These are phyloP conservation scores for Colletotrichum costaricense DNA, from an alignment of 2,329 filamentous ascomycete genomes.

Conservation along the genomic window DNA sequence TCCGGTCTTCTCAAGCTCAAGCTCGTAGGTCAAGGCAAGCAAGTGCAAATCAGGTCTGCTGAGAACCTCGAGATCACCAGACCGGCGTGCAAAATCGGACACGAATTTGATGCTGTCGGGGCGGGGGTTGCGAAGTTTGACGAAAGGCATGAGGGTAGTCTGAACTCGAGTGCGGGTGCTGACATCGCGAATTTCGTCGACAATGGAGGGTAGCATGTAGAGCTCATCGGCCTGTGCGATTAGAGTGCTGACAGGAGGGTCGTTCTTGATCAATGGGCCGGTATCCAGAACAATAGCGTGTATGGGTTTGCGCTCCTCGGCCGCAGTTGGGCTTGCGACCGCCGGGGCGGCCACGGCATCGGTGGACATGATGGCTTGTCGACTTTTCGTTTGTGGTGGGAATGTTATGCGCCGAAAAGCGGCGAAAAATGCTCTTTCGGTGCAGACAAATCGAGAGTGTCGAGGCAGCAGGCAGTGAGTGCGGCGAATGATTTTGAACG, in stretches of 20 bases:
- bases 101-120: slow-evolving; percentile 84
- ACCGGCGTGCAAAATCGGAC: slow-evolving; percentile 86
- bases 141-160: slow-evolving; percentile 85
- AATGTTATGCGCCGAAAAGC: not conserved
- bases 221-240: slow-evolving; percentile 80
- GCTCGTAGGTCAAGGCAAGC: slow-evolving; percentile 89
- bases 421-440: not conserved
- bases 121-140: slow-evolving; percentile 79
- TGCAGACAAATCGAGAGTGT: too few relatives aligned
- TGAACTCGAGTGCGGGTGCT: slow-evolving; percentile 84
- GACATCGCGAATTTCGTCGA: slow-evolving; percentile 89
- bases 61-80: slow-evolving; percentile 88
- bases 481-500: slow-evolving; percentile 31
- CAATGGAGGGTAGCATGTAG: slow-evolving; percentile 85
- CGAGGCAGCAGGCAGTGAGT: not conserved
- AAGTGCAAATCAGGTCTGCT: slow-evolving; percentile 91
- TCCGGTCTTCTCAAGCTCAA: slow-evolving; percentile 92
- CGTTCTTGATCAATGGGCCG: slow-evolving; percentile 93
- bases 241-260: slow-evolving; percentile 85
- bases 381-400: not conserved
- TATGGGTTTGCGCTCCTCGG: slow-evolving; percentile 68
- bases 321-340: slow-evolving; percentile 25
- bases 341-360: slow-evolving; percentile 13
- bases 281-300: slow-evolving; percentile 90
- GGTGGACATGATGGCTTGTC: slow-evolving; percentile 13